Percentiles rank a stretch among this genome's conserved stretches.
These are phyloP conservation scores for Aquilaria sinensis DNA, from an alignment of 345 rosid genomes.

Conservation along the genomic window DNA sequence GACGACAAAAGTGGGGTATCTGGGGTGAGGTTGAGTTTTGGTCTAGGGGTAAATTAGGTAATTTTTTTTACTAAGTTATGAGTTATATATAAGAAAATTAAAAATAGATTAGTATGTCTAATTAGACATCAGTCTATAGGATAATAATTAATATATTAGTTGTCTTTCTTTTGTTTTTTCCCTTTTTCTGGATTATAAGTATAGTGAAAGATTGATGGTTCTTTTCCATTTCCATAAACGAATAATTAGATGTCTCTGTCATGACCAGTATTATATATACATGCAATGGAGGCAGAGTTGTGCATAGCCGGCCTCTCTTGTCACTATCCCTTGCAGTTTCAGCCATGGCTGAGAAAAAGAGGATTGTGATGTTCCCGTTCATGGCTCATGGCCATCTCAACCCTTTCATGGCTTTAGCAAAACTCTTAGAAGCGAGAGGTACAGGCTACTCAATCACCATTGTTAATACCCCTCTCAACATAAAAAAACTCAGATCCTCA, in stretches of 20 bases:
- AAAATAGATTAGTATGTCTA: too few relatives aligned
- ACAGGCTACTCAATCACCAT: constrained; percentile 12
- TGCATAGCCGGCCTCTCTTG: not conserved
- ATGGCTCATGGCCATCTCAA: constrained; percentile 21
- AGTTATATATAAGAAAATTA: too few relatives aligned
- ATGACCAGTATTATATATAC: not conserved
- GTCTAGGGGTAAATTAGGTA: too few relatives aligned
- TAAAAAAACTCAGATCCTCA: constrained; percentile 13
- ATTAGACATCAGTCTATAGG: too few relatives aligned
- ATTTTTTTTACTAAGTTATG: too few relatives aligned
- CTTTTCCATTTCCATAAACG: too few relatives aligned
- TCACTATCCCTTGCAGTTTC: not conserved
- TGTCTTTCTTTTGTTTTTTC: too few relatives aligned
- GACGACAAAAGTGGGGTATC: too few relatives aligned
- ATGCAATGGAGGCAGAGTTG: not conserved
- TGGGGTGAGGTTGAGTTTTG: too few relatives aligned
- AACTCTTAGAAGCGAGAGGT: not conserved
- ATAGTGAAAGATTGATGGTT: too few relatives aligned
- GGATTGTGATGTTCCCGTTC: constrained; percentile 15
- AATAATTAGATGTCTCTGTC: not conserved
- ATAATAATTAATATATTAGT: too few relatives aligned
- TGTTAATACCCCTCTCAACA: constrained; percentile 17
- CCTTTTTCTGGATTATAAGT: too few relatives aligned
- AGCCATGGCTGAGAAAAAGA: constrained; percentile 5
- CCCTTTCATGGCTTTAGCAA: constrained; percentile 18